These are phyloP conservation scores for Magnolia kwangsiensis DNA, from an alignment of 164 flowering plant species.

Conservation along the genomic window DNA sequence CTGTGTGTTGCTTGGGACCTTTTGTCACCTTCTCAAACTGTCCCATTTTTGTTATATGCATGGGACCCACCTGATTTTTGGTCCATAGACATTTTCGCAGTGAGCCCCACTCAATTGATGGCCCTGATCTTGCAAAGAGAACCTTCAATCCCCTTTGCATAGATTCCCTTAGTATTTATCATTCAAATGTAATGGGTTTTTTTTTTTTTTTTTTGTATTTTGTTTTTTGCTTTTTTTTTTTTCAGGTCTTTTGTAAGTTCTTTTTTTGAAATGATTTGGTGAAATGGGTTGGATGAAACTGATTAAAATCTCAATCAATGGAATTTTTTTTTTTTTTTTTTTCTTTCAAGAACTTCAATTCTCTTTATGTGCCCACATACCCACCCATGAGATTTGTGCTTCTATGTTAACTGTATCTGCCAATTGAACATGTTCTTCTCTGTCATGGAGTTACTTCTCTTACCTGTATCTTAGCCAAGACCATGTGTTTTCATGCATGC, in stretches of 20 bases:
- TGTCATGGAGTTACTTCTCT: too few relatives aligned
- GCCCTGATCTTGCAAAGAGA: neutral
- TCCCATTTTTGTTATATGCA: neutral
- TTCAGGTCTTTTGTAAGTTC: neutral
- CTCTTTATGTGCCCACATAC: neutral
- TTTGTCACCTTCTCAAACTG: neutral
- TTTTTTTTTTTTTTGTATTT: too few relatives aligned
- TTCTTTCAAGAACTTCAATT: too few relatives aligned
- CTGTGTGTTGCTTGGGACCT: neutral
- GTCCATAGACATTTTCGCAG: neutral
- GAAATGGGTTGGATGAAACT: neutral
- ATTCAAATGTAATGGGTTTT: neutral
- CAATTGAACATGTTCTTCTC: too few relatives aligned
- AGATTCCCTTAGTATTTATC: neutral
- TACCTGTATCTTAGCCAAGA: too few relatives aligned
- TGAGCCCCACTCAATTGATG: neutral
- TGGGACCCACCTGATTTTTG: neutral
- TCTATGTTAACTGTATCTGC: neutral
- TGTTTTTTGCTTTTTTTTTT: neutral
- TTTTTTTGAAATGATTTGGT: neutral
- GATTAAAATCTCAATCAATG: neutral
- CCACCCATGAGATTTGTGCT: neutral
- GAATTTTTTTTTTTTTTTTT: too few relatives aligned
- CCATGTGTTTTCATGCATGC: neutral
- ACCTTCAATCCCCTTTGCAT: neutral